Evolutionary conservation across 768 basidiomycete genomes (phyloP).

Genomic region (Coprinopsis cinerea): DNA sequence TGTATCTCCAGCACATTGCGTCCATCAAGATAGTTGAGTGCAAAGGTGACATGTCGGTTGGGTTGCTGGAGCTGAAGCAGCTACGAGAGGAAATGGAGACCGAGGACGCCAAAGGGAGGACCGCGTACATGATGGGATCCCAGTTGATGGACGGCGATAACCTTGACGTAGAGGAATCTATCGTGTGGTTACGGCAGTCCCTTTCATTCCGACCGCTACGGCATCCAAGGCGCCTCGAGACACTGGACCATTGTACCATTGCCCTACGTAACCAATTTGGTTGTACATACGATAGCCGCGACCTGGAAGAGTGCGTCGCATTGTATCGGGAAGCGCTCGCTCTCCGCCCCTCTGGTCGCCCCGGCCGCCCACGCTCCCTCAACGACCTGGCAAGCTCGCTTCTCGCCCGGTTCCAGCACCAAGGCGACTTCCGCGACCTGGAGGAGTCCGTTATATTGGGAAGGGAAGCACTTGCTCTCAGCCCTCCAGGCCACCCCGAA

Average conservation of each 20-base stretch:
- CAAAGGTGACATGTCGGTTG: too few relatives aligned
- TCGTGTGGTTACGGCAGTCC: neutral
- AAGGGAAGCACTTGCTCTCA: neutral
- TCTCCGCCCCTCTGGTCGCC: neutral
- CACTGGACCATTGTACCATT: neutral
- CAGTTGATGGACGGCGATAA: too few relatives aligned
- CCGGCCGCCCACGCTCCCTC: neutral
- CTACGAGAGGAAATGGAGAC: too few relatives aligned
- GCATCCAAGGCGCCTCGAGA: neutral
- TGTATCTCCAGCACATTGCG: too few relatives aligned
- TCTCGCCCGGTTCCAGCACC: neutral
- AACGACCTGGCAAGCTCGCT: neutral
- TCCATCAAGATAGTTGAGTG: too few relatives aligned
- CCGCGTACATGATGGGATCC: too few relatives aligned
- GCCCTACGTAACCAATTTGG: neutral
- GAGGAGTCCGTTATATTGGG: neutral
- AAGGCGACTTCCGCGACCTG: neutral
- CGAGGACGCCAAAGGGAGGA: too few relatives aligned
- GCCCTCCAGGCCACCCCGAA: neutral
- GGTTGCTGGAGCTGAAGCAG: too few relatives aligned
- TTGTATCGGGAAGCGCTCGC: neutral
- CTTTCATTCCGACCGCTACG: neutral
- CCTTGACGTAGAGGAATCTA: neutral
- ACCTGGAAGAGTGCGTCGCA: neutral
- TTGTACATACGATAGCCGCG: neutral